Evolutionary conservation across 2,329 filamentous ascomycete species (phyloP), one percentile per base, ranked within the genome.

Genomic region (Calonectria montana): DNA sequence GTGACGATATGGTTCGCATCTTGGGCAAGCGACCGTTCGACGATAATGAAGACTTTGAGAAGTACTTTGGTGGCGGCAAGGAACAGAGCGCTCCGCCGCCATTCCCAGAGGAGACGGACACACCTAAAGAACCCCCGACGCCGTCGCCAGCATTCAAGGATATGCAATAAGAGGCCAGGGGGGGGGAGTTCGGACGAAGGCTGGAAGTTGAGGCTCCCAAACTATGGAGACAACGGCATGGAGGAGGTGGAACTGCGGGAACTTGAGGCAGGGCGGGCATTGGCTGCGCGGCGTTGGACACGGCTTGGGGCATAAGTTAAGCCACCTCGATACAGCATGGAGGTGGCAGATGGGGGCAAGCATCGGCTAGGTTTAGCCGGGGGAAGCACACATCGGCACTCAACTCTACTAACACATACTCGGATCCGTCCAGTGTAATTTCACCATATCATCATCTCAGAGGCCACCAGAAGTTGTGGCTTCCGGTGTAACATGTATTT

Each of bases 1-100:
- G 97, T 69, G 97, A 99, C 79, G 97, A 99, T 84, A 93, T 98
- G 90, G 91, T 98, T 63, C 89, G 97, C 31, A 87, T 99, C 68
- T 88, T 99, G 29, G 97, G 97, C 25, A 92, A 92, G 57, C 87
- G 97, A 75, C 94, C 95, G 16, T 98, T 94, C 79, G 92, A 93
- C 47, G 96, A 98, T 79, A 84, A 85, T 66, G 93, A 94, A 79
- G 96, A 98, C 80, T 98, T 99, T 84, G 88, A 93, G 80, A 98
- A 98, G 88, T 99, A 97, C 87, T 99, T 99, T 83, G 90, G 92
- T 77, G 90, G 89, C 71, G 87, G 85, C 61, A 88, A 89, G 78
- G 79, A 90, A 73, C 74, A 88, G 79, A 89, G 88, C 78, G 87
- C 91, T 18, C 91, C 92, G 67, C 88, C 90, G 37, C 89, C 89